A percentile compares a stretch with the other conserved stretches of the same genome.
Evolutionary conservation across 306 rosid species (phyloP).

Genomic region (Biancaea sappan): DNA sequence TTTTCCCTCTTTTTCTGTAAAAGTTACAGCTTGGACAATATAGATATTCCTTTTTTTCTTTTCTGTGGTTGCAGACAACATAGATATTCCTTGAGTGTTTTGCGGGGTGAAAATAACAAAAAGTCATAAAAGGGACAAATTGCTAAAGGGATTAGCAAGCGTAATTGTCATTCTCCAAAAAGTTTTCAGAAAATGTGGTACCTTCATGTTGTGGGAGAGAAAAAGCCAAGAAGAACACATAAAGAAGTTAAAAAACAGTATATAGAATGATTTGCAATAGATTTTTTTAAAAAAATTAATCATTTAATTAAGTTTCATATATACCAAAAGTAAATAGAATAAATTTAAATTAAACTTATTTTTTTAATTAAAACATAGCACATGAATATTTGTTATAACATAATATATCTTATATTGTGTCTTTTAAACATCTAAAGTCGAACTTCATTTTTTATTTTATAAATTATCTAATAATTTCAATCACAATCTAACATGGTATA

Average conservation of each 20-base stretch:
- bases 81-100: not conserved
- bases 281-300: too few species aligned
- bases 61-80: constrained; percentile 15
- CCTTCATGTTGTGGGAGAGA: constrained; percentile 1
- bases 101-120: constrained; percentile 6
- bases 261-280: not conserved
- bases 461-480: too few species aligned
- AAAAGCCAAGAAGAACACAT: not conserved
- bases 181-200: constrained; percentile 28
- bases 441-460: too few species aligned
- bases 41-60: not conserved
- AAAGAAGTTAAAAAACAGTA: not conserved
- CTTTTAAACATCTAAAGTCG: too few species aligned
- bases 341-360: too few species aligned
- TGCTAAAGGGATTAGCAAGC: not conserved
- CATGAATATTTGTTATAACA: not conserved
- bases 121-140: constrained; percentile 23
- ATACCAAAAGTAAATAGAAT: too few species aligned
- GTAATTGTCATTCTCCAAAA: constrained; percentile 14
- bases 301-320: too few species aligned
- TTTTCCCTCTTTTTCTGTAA: not conserved
- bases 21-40: constrained; percentile 20
- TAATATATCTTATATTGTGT: not conserved
- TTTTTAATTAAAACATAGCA: too few species aligned
- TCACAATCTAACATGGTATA: too few species aligned